A percentile compares a stretch with the other conserved stretches of the same genome.
Evolutionary conservation across 1,284 basidiomycete genomes (phyloP).

Genomic region (Malassezia brasiliensis): DNA sequence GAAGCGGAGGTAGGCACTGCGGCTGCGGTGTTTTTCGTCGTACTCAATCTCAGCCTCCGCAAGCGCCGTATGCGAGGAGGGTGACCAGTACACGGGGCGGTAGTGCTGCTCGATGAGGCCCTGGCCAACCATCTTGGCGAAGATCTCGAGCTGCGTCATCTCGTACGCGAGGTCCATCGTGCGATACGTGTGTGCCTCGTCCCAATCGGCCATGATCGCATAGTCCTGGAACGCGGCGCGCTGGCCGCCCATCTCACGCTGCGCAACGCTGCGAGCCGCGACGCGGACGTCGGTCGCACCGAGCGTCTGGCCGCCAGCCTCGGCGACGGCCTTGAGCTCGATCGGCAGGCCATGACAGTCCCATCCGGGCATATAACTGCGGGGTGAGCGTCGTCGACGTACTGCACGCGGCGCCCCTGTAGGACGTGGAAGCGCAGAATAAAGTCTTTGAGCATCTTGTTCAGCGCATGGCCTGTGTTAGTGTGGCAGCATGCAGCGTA

Average conservation of each 20-base stretch:
- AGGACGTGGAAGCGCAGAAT: constrained; percentile 81
- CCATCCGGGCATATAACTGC: constrained; percentile 69
- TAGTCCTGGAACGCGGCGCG: constrained; percentile 70
- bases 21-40: constrained; percentile 74
- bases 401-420: constrained; percentile 69
- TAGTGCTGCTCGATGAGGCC: constrained; percentile 76
- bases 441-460: constrained; percentile 94
- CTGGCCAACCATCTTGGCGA: constrained; percentile 70
- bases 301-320: constrained; percentile 53
- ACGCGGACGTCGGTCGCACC: constrained; percentile 56
- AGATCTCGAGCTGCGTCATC: constrained; percentile 74
- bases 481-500: constrained; percentile 51
- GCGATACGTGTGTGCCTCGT: constrained; percentile 61
- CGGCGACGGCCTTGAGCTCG: constrained; percentile 38
- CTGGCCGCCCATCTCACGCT: constrained; percentile 67
- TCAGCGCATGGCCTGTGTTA: constrained; percentile 75
- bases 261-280: constrained; percentile 65
- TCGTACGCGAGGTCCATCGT: constrained; percentile 67
- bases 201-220: constrained; percentile 89
- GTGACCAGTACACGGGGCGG: constrained; percentile 89
- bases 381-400: constrained; percentile 42
- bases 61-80: constrained; percentile 82
- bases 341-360: constrained; percentile 98
- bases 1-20: constrained; percentile 78
- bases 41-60: constrained; percentile 93